Base-by-base conservation (phyloP, 1,284 basidiomycete species). In the Microbotryum intermedium region DNA sequence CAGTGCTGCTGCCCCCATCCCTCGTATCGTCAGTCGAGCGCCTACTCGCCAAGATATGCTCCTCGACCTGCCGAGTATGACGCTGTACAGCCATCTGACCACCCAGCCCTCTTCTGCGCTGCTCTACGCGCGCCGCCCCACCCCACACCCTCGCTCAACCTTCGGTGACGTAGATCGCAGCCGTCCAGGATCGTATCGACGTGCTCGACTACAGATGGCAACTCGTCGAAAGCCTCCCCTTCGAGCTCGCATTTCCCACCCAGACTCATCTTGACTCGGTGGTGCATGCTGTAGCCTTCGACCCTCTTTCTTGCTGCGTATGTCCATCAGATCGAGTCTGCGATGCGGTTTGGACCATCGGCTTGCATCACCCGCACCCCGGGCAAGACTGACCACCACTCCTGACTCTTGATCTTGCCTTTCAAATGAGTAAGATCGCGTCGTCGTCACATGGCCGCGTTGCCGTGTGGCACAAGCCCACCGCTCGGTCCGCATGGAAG, bases 401-500 rank as follows among this genome's bases (percentile, higher is more conserved):
- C 20, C 34, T 48, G 30, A 52, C 8, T 9, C 1, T 8, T 16
- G 18, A 1, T 2, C 25, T 3, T 39, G 18, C 34, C 13, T 11
- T 11, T 39, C 13, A 16, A 39, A 39, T 39, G 34, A 16, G 6
- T 39, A 55, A 70, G 69, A 62, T 70, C 29, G 66, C 66, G 5
- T 65, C 69, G 5, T 53, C 58, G 7, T 69, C 63, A 6, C 28
- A 54, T 6, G 54, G 61, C 2, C 29, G 60, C 2, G 54, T 70
- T n/a, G 69, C 61, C 1, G 52, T 69, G 4, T 70, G 68, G 68
- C 39, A 55, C 13, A 53, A 53, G 51, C 34, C 59, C 5, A 45
- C n/a, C 11, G 42, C 55, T 13, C 28, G 48, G 8, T 30, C 53
- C 16, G 76, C 78, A 8, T 89, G 86, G 85, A 80, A 83, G 47